Percentiles rank a stretch among this genome's conserved stretches.
Evolutionary conservation across 257 asterid species (phyloP).

Genomic region (Petunia secreta): DNA sequence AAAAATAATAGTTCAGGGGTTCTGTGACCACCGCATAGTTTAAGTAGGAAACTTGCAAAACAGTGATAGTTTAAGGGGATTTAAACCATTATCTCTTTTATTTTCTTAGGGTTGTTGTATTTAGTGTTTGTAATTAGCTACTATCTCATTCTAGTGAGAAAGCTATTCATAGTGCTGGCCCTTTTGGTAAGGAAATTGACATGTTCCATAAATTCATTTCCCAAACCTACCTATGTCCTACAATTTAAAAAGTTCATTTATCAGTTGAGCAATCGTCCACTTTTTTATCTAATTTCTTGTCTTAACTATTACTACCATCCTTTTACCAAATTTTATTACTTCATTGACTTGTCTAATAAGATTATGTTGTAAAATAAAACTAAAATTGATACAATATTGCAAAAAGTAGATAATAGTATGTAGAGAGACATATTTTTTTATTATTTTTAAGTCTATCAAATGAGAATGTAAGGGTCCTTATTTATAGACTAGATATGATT

Average conservation of each 20-base stretch:
- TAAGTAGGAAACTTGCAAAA: too few relatives aligned
- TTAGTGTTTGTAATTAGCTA: background rate
- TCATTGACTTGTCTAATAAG: background rate
- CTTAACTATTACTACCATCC: background rate
- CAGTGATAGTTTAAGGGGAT: too few relatives aligned
- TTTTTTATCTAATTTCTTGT: background rate
- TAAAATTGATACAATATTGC: too few relatives aligned
- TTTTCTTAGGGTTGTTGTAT: background rate
- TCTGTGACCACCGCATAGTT: too few relatives aligned
- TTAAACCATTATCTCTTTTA: too few relatives aligned
- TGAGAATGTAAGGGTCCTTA: too few relatives aligned
- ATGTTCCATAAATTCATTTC: background rate
- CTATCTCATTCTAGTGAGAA: background rate
- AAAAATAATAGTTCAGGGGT: too few relatives aligned
- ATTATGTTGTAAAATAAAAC: too few relatives aligned
- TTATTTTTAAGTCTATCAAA: too few relatives aligned
- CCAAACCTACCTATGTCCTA: background rate
- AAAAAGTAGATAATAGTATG: too few relatives aligned
- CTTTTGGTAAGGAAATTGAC: background rate
- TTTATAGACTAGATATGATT: too few relatives aligned
- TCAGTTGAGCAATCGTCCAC: background rate
- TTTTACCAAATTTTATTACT: background rate
- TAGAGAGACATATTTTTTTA: too few relatives aligned
- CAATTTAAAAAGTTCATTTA: background rate
- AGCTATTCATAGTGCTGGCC: background rate